Evolutionary conservation across 768 basidiomycete species (phyloP), one percentile per base, ranked within the genome.

Genomic region (Cubamyces lactineus): DNA sequence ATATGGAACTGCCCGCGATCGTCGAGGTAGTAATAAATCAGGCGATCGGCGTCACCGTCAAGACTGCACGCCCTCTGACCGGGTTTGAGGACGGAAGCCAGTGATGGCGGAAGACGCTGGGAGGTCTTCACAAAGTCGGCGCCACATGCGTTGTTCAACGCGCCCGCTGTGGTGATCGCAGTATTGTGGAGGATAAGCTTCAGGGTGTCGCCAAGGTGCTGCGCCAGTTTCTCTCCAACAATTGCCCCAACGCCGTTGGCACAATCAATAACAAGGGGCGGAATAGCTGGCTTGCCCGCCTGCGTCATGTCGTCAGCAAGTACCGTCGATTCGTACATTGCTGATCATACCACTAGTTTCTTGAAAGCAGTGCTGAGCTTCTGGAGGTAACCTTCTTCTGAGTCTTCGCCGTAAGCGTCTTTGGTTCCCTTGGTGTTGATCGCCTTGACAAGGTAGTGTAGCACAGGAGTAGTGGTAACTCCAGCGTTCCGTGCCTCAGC

Each of bases 61-160:
- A 97, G 82, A 71, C 94, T 96, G 75, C 95, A 98, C 1, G 85
- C 96, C 45, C 95, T 84, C 71, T 94, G 84, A 15, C 89, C 88
- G 21, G 88, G 80, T 58, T 84, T 79, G 53, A 95, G 75, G 21
- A 81, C 76, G 28, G 84, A 78, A 7, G 76, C 76, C 34, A 98
- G 76, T 6, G 89, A 88, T 24, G 92, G 89, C 9, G 97, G 97
- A 11, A 92, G 77, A 63, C 80, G 87, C 77, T 99, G 97, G 41
- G 80, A 81, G 3, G 96, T 98, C 79, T 99, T 99, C 69, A 98
- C 96, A 72, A 81, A 98, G 76, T 99, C 97, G 42, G 97, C 97
- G 34, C 97, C 97, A 72, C 95, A 98, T 34, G 85, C 75, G 63
- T 87, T 80, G 76, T 99, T 99, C 59, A 99, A 83, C 0, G 85